Evolutionary conservation across 2,329 filamentous ascomycete species (phyloP).

Genomic region (Ophiostoma ulmi): DNA sequence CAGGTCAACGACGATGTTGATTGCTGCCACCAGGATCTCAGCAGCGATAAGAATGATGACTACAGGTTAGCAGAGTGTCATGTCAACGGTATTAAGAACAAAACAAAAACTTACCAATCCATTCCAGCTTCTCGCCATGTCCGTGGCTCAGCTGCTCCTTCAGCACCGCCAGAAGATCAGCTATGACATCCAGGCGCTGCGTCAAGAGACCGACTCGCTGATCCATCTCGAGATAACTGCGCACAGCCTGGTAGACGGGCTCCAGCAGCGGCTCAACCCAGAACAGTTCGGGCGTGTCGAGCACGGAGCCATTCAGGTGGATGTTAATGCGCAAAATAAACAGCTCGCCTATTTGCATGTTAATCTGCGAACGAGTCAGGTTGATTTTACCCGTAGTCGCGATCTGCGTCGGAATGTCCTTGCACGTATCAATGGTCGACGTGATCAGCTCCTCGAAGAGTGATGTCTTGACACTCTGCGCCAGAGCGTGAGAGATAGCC

Average conservation of each 20-base stretch:
- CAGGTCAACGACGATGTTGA: conserved; percentile 93
- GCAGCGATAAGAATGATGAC: conserved; percentile 94
- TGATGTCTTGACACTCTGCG: conserved; percentile 95
- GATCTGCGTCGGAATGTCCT: conserved; percentile 88
- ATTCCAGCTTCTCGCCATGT: conserved; percentile 82
- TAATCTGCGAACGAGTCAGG: conserved; percentile 83
- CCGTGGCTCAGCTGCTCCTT: conserved; percentile 95
- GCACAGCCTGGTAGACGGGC: conserved; percentile 90
- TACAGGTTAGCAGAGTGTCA: conserved; percentile 33
- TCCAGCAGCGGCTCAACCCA: conserved; percentile 97
- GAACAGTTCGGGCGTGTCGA: conserved; percentile 95
- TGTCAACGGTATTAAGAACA: conserved; percentile 19
- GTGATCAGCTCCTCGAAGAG: conserved; percentile 94
- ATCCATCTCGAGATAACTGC: conserved; percentile 97
- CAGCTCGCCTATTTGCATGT: conserved; percentile 98
- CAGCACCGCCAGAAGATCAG: conserved; percentile 82
- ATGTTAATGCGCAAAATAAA: conserved; percentile 98
- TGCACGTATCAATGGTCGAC: conserved; percentile 87
- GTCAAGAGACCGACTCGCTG: conserved; percentile 85
- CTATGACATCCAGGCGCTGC: conserved; percentile 86
- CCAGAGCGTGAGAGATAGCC: conserved; percentile 89
- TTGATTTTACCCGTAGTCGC: conserved; percentile 88
- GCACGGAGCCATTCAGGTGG: conserved; percentile 90
- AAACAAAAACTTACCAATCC: conserved; percentile 66
- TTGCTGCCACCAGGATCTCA: conserved; percentile 84